Evolutionary conservation across 2,329 filamentous ascomycete species (phyloP).

Genomic region (Lachnum nothofagi): DNA sequence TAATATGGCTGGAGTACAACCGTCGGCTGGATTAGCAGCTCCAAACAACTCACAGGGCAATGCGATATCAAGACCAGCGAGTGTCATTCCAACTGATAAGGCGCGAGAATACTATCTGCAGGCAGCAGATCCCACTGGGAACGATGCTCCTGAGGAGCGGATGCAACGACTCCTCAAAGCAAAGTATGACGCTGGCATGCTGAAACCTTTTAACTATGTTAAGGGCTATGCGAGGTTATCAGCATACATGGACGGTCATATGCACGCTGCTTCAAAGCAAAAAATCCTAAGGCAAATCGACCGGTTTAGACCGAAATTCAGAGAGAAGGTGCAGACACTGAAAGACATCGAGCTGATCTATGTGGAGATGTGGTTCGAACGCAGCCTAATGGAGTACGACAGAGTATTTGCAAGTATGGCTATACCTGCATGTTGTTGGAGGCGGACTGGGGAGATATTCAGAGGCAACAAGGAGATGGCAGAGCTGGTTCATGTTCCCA

Average conservation of each 20-base stretch:
- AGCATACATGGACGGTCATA: slow-evolving; percentile 85
- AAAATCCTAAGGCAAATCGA: slow-evolving; percentile 90
- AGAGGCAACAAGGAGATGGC: slow-evolving; percentile 98
- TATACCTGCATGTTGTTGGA: slow-evolving; percentile 95
- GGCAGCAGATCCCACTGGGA: slow-evolving; percentile 86
- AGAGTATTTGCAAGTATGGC: slow-evolving; percentile 99
- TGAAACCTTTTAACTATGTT: slow-evolving; percentile 98
- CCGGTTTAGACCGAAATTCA: slow-evolving; percentile 89
- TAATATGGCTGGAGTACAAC: slow-evolving; percentile 35
- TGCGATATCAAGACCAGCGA: slow-evolving; percentile 56
- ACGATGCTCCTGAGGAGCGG: slow-evolving; percentile 81
- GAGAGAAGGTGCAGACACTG: slow-evolving; percentile 85
- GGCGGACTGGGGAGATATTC: slow-evolving; percentile 94
- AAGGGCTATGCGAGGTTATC: slow-evolving; percentile 89
- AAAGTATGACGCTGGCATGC: slow-evolving; percentile 90
- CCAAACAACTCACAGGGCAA: slow-evolving; percentile 43
- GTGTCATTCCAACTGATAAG: slow-evolving; percentile 53
- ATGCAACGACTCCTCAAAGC: slow-evolving; percentile 92
- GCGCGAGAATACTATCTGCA: slow-evolving; percentile 93
- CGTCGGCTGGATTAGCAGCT: slow-evolving; percentile 23
- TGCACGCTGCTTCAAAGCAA: slow-evolving; percentile 75
- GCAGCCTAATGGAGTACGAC: slow-evolving; percentile 94
- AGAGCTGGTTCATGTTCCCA: slow-evolving; percentile 85
- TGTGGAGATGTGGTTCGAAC: slow-evolving; percentile 99
- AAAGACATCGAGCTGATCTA: slow-evolving; percentile 92